Base-by-base conservation (phyloP, 495 filamentous ascomycete species). In the Aspergillus cristatus region DNA sequence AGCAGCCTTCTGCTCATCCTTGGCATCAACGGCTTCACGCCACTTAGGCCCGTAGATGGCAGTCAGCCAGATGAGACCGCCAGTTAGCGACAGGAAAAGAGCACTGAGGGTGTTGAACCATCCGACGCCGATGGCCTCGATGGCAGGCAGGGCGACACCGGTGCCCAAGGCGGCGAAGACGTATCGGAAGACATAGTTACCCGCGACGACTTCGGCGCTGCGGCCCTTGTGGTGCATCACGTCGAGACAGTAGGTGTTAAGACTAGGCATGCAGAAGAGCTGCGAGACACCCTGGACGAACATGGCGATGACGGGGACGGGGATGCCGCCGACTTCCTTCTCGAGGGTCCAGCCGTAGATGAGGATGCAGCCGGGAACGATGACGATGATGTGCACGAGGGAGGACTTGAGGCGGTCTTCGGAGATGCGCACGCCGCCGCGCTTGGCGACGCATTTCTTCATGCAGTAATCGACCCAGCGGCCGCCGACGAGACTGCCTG, bases 161-260 rank as follows among this genome's bases (percentile, higher is more conserved):
- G 74, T 76, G 6, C 74, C 80, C 24, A 74, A 45, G 3, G 80
- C 81, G 0, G 73, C 81, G 50, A 84, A 78, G 5, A 81, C 50
- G 52, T 85, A 86, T 8, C 81, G 67, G 22, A 81, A 62, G 55
- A 83, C 74, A 50, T 83, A 87, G 52, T 84, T 86, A 0, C 79
- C 81, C 0, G 82, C 79, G 39, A 84, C 73, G 5, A 87, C 79
- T 51, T 84, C 80, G 0, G 77, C 72, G 31, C 74, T 74, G 14
- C 71, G 58, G 3, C 64, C 63, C 11, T 45, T 57, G 3, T 63
- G 56, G 30, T 76, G 78, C 80, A 84, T 82, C 10, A 85, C 81
- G 50, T 87, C 82, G 3, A 85, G 60, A 46, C 79, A 85, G 52
- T 85, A 85, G 0, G 82, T 85, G 53, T 86, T 86, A 17, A 86